These are phyloP conservation scores for Triticum dicoccoides DNA, from an alignment of 176 grass and related monocot species.

Conservation along the genomic window DNA sequence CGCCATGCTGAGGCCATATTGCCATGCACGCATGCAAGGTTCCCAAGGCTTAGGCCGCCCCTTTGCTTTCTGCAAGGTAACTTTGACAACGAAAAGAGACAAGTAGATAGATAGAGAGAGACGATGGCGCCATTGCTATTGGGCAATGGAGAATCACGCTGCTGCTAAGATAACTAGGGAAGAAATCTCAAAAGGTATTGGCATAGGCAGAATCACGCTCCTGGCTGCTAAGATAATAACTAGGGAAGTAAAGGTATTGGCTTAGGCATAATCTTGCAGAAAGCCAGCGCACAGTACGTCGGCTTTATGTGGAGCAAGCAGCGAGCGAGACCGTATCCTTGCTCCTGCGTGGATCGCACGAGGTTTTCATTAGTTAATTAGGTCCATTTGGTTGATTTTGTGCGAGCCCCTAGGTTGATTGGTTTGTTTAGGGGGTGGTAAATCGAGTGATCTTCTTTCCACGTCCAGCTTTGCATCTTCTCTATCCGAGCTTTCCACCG, in stretches of 20 bases:
- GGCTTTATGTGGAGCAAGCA: slow-evolving; percentile 22
- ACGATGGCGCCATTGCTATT: not conserved
- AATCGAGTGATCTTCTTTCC: not conserved
- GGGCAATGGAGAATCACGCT: not conserved
- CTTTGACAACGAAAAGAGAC: not conserved
- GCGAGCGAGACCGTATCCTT: not conserved
- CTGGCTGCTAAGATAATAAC: too few species aligned
- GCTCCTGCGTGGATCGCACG: slow-evolving; percentile 34
- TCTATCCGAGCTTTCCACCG: not conserved
- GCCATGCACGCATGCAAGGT: too few species aligned
- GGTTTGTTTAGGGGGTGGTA: not conserved
- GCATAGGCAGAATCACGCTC: not conserved
- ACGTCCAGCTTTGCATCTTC: not conserved
- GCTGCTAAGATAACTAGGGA: too few species aligned
- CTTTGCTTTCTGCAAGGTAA: not conserved
- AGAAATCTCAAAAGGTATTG: too few species aligned
- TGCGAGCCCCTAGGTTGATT: slow-evolving; percentile 16
- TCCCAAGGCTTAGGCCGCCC: not conserved
- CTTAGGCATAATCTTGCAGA: slow-evolving; percentile 37
- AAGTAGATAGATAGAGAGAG: not conserved
- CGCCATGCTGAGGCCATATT: not conserved
- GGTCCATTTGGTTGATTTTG: slow-evolving; percentile 2
- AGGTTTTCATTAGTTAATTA: not conserved
- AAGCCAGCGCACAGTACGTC: slow-evolving; percentile 20
- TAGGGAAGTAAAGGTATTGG: slow-evolving; percentile 13